These are phyloP conservation scores for Biscutella auriculata DNA, from an alignment of 441 rosid genomes.

Conservation along the genomic window DNA sequence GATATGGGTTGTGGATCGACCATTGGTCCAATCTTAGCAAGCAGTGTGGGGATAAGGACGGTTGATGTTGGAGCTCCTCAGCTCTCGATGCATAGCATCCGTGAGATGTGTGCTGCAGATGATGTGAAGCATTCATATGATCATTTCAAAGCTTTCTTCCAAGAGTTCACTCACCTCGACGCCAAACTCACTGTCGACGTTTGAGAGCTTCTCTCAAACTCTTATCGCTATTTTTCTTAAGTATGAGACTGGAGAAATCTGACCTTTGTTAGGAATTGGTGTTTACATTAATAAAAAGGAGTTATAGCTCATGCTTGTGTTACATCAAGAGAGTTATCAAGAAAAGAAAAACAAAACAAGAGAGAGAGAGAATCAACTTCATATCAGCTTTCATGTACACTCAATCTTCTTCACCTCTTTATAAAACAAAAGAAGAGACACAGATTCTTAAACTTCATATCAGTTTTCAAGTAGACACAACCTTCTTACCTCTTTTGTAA, in stretches of 20 bases:
- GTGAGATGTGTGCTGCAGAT: slow-evolving; percentile 92
- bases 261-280: neutral
- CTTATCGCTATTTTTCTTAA: neutral
- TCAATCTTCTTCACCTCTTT: slow-evolving; percentile 72
- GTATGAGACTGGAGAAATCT: neutral
- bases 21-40: slow-evolving; percentile 89
- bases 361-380: neutral
- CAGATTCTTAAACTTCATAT: no score
- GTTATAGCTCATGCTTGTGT: neutral
- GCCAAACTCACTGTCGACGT: slow-evolving; percentile 52
- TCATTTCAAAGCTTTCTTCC: slow-evolving; percentile 88
- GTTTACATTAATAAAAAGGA: slow-evolving; percentile 6
- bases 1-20: slow-evolving; percentile 95
- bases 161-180: slow-evolving; percentile 56
- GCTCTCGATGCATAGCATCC: slow-evolving; percentile 91
- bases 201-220: slow-evolving; percentile 22
- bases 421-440: no score
- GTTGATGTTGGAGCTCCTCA: slow-evolving; percentile 97
- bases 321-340: neutral
- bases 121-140: slow-evolving; percentile 69
- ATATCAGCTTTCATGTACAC: slow-evolving; percentile 26
- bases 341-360: neutral
- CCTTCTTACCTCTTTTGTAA: no score
- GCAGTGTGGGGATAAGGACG: slow-evolving; percentile 88
- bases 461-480: no score